Conservation (phyloP, 148 eudicot genomes). For the Rhododendron griersonianum region DNA sequence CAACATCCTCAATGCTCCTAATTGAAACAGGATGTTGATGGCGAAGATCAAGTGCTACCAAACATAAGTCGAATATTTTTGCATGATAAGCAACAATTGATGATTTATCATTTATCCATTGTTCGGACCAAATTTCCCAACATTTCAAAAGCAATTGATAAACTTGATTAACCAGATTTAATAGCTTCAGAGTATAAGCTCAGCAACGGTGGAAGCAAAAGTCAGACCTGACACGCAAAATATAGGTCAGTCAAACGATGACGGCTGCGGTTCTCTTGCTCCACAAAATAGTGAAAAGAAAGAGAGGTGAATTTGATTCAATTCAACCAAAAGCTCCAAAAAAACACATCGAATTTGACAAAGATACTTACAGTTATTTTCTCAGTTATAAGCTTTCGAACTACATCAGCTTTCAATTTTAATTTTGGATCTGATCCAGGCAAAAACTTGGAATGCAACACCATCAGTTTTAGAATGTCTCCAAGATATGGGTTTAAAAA, state of each 20-base stretch:
- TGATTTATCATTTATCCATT: constrained; percentile 76
- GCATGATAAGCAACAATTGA: constrained; percentile 54
- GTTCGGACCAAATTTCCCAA: constrained; percentile 46
- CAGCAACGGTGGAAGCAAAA: constrained; percentile 63
- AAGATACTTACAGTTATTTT: constrained; percentile 59
- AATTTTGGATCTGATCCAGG: constrained; percentile 46
- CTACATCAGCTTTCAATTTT: constrained; percentile 60
- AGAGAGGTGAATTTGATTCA: neutral
- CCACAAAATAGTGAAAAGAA: neutral
- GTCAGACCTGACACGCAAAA: constrained; percentile 48
- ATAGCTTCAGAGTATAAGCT: constrained; percentile 65
- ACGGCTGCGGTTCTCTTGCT: neutral
- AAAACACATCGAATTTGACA: neutral
- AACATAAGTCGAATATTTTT: constrained; percentile 65
- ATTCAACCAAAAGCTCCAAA: neutral
- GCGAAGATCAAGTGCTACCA: constrained; percentile 87
- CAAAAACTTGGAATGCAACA: constrained; percentile 51
- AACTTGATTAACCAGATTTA: constrained; percentile 46
- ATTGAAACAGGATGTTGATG: constrained; percentile 51
- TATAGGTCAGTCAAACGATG: constrained; percentile 4
- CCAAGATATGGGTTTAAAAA: constrained; percentile 75
- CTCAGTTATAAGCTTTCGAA: constrained; percentile 62
- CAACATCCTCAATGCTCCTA: constrained; percentile 47
- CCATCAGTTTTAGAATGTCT: constrained; percentile 59
- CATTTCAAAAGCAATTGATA: constrained; percentile 58